Conservation (phyloP, 106 monocot genomes). For the Amphibolis antarctica region DNA sequence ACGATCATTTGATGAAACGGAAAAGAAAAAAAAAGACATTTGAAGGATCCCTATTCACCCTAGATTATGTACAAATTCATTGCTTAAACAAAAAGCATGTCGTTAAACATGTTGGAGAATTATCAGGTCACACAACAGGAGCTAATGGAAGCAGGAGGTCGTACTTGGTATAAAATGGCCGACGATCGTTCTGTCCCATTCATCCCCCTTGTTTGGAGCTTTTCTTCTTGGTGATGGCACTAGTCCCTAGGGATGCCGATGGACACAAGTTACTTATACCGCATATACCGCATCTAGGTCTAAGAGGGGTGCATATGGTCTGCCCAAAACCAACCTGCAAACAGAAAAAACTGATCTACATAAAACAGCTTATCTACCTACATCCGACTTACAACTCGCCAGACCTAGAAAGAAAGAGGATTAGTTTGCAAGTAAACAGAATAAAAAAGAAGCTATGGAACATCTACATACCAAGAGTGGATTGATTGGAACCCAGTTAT, state of each 20-base stretch:
- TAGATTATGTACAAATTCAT: too few species aligned
- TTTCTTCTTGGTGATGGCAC: constrained; percentile 29
- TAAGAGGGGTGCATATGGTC: constrained; percentile 81
- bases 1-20: too few species aligned
- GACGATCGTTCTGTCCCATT: too few species aligned
- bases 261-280: constrained; percentile 54
- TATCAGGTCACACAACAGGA: too few species aligned
- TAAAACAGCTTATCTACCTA: background rate
- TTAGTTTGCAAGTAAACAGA: background rate
- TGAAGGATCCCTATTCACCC: too few species aligned
- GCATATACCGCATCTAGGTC: constrained; percentile 56
- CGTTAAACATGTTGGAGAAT: too few species aligned
- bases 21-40: too few species aligned
- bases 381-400: background rate
- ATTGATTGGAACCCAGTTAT: constrained; percentile 91
- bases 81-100: too few species aligned
- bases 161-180: too few species aligned
- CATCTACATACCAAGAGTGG: constrained; percentile 61
- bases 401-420: too few species aligned
- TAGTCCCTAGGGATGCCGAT: constrained; percentile 71
- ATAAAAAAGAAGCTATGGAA: background rate
- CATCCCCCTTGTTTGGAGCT: constrained; percentile 8
- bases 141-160: too few species aligned
- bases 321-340: constrained; percentile 93
- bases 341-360: background rate